These are phyloP conservation scores for Bacidia rubella DNA, from an alignment of 495 filamentous ascomycete genomes.

Conservation along the genomic window DNA sequence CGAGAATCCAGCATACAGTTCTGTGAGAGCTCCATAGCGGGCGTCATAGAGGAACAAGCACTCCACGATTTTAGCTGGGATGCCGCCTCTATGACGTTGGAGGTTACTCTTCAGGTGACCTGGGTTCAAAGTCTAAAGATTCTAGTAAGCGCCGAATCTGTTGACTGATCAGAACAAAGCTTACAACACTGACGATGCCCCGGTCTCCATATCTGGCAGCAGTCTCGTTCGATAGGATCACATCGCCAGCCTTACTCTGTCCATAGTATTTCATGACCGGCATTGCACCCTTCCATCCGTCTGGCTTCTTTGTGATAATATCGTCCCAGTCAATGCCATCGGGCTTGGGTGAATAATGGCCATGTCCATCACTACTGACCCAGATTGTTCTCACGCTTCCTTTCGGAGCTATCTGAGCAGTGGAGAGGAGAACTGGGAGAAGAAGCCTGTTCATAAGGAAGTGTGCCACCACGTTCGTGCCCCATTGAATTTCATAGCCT, in stretches of 20 bases:
- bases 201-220: conserved; percentile 5
- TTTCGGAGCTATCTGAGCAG: conserved; percentile 15
- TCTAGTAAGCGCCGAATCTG: too few relatives aligned
- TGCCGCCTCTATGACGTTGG: conserved; percentile 13
- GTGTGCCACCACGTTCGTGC: conserved; percentile 28
- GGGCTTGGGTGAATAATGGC: too few relatives aligned
- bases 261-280: too few relatives aligned
- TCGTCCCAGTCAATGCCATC: too few relatives aligned
- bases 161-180: too few relatives aligned
- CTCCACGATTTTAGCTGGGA: conserved; percentile 1
- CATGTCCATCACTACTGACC: too few relatives aligned
- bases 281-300: too few relatives aligned
- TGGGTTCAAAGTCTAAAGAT: conserved; percentile 24
- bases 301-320: too few relatives aligned
- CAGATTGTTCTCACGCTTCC: conserved; percentile 25
- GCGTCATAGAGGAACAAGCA: conserved; percentile 23
- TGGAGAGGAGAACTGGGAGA: conserved; percentile 18
- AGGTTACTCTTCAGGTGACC: conserved; percentile 25
- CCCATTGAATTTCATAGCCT: conserved; percentile 29
- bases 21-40: conserved; percentile 27
- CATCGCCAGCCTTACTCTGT: conserved; percentile 20
- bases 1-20: conserved; percentile 30
- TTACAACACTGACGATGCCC: conserved; percentile 26
- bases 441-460: conserved; percentile 25
- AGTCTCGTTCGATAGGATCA: conserved; percentile 18